Percentiles rank a stretch among this genome's conserved stretches.
Evolutionary conservation across 495 filamentous ascomycete species (phyloP).

Genomic region (Aspergillus campestris): DNA sequence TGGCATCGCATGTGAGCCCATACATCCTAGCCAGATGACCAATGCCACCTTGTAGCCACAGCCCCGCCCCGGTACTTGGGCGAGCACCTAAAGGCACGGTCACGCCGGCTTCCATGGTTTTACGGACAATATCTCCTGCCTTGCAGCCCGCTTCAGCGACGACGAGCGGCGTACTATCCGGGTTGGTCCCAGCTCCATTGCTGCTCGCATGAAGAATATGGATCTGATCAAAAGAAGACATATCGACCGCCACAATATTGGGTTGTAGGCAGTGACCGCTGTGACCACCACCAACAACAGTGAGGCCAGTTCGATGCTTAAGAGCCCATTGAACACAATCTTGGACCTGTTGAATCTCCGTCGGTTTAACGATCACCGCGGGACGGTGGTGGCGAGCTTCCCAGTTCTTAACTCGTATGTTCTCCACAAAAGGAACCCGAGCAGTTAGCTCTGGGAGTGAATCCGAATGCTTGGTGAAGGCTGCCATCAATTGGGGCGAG

Average conservation of each 20-base stretch:
- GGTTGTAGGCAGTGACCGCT: constrained; percentile 50
- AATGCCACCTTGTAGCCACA: constrained; percentile 59
- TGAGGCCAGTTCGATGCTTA: constrained; percentile 39
- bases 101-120: constrained; percentile 40
- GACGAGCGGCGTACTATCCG: constrained; percentile 26
- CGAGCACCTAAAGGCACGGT: constrained; percentile 52
- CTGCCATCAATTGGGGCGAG: constrained; percentile 42
- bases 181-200: constrained; percentile 6
- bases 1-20: constrained; percentile 53
- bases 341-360: constrained; percentile 43
- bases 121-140: constrained; percentile 46
- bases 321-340: constrained; percentile 52
- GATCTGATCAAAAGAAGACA: constrained; percentile 48
- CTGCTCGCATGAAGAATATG: constrained; percentile 30
- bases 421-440: constrained; percentile 35
- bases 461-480: constrained; percentile 43
- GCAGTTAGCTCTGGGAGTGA: constrained; percentile 39
- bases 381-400: constrained; percentile 41
- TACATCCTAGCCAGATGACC: constrained; percentile 49
- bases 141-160: constrained; percentile 48
- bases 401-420: constrained; percentile 41
- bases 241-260: constrained; percentile 48
- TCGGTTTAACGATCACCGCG: constrained; percentile 39
- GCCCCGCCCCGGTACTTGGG: constrained; percentile 53
- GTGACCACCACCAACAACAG: constrained; percentile 51